Evolutionary conservation across 352 stramenopile genomes (phyloP).

Genomic region (Phytophthora podocarpi): DNA sequence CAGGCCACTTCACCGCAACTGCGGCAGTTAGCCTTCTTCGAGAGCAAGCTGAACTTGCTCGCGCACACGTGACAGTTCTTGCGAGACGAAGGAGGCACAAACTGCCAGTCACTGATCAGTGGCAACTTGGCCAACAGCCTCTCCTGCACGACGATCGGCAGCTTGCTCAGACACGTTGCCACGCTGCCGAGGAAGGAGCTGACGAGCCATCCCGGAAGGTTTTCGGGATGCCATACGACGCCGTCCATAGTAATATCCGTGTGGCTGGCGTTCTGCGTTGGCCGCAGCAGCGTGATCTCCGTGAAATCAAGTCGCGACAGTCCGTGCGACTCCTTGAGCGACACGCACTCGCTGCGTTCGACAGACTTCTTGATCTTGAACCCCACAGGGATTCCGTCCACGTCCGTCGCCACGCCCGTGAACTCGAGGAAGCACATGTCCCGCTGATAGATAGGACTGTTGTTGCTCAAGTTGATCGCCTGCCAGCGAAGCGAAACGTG

Average conservation of each 20-base stretch:
- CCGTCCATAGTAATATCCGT: constrained; percentile 64
- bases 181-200: constrained; percentile 49
- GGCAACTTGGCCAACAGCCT: constrained; percentile 48
- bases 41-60: constrained; percentile 67
- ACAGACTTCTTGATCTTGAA: constrained; percentile 70
- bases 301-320: constrained; percentile 53
- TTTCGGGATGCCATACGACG: constrained; percentile 42
- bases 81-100: constrained; percentile 46
- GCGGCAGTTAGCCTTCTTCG: constrained; percentile 79
- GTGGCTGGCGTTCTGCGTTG: constrained; percentile 47
- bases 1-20: constrained; percentile 79
- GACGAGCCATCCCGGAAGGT: constrained; percentile 46
- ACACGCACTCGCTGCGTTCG: constrained; percentile 58
- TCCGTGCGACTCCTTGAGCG: constrained; percentile 69
- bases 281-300: constrained; percentile 56
- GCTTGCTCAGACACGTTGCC: constrained; percentile 43
- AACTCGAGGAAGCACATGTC: constrained; percentile 82
- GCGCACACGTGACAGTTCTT: constrained; percentile 72
- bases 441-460: constrained; percentile 51
- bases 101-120: constrained; percentile 53
- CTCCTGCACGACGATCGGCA: constrained; percentile 61
- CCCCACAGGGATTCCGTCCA: constrained; percentile 54
- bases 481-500: constrained; percentile 79
- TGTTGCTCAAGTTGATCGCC: constrained; percentile 59
- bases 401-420: constrained; percentile 64